phyloP scores from a whole-genome alignment of 148 eudicot species.

The Bassia scoparia region DNA sequence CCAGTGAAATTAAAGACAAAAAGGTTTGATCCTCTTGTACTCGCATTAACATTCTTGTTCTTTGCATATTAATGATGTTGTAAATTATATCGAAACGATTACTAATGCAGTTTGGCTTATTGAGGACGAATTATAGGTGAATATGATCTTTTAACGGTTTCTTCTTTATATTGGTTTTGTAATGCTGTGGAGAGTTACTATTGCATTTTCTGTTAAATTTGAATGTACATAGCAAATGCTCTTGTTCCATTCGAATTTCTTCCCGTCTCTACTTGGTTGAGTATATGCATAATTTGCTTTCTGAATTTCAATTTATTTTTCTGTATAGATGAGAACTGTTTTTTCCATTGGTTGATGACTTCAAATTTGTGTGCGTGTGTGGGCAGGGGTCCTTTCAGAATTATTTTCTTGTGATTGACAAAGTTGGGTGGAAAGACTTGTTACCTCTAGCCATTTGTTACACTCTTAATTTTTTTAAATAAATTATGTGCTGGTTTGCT shows the following conservation, averaged over 20 bases:
- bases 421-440: background rate
- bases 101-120: background rate
- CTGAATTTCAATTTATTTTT: too few relatives aligned
- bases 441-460: background rate
- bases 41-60: background rate
- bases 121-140: background rate
- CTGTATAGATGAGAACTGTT: background rate
- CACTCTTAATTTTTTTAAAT: too few relatives aligned
- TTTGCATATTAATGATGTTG: too few relatives aligned
- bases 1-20: conserved; percentile 98
- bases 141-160: too few relatives aligned
- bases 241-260: background rate
- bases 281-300: background rate
- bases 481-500: too few relatives aligned
- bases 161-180: background rate
- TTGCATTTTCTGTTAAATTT: background rate
- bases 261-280: background rate
- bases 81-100: too few relatives aligned
- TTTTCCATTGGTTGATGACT: background rate
- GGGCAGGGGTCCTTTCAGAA: background rate
- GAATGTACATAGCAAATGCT: background rate
- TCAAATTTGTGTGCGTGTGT: background rate
- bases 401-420: background rate
- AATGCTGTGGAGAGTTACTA: background rate
- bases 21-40: conserved; percentile 45